These are phyloP conservation scores for Colletotrichum musae DNA, from an alignment of 2,329 filamentous ascomycete genomes.

Conservation along the genomic window DNA sequence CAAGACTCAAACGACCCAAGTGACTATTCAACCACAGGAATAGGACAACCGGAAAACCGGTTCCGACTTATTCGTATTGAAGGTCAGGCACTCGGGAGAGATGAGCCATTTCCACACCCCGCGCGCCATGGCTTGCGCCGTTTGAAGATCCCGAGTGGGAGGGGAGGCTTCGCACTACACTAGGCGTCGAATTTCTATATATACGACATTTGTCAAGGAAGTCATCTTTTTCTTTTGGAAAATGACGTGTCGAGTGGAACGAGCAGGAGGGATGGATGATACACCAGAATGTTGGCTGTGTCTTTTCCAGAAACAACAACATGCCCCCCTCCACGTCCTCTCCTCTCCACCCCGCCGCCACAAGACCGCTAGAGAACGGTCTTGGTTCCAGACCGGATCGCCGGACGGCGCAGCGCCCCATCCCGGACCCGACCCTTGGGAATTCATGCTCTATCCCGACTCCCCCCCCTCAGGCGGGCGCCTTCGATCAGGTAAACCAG, in stretches of 20 bases:
- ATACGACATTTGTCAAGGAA: not conserved
- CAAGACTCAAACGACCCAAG: no score
- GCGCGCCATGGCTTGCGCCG: not conserved
- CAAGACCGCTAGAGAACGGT: not conserved
- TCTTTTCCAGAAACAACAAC: not conserved
- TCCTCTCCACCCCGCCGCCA: not conserved
- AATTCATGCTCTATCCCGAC: slow-evolving; percentile 21
- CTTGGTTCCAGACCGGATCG: slow-evolving; percentile 24
- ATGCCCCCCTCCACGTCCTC: not conserved
- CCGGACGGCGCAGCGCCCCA: slow-evolving; percentile 27
- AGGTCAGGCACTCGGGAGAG: not conserved
- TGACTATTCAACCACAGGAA: no score
- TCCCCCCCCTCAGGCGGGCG: not conserved
- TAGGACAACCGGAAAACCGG: not conserved
- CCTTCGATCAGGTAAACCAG: not conserved
- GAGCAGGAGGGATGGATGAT: not conserved
- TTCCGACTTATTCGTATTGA: not conserved
- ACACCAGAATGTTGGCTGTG: slow-evolving; percentile 4
- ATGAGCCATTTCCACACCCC: not conserved
- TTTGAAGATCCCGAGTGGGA: not conserved
- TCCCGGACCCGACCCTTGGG: slow-evolving; percentile 2
- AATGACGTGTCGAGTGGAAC: slow-evolving; percentile 4
- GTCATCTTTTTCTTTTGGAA: not conserved
- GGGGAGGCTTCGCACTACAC: not conserved
- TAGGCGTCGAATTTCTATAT: not conserved